Percentiles rank a stretch among this genome's conserved stretches.
Evolutionary conservation across 768 basidiomycete genomes (phyloP).

Genomic region (Brasilioporus rufonigricans): DNA sequence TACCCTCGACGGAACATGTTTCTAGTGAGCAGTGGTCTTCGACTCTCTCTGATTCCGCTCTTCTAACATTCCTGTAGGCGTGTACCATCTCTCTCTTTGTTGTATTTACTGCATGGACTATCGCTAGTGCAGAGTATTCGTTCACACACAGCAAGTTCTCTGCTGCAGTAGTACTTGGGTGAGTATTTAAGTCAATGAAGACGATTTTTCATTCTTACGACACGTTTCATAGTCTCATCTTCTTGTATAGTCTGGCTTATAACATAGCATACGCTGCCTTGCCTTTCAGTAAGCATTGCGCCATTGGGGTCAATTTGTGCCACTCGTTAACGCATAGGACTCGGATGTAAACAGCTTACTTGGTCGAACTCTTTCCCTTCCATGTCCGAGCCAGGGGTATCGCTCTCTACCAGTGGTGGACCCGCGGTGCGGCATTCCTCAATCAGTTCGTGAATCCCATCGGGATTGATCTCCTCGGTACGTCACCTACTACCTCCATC

Average conservation of each 20-base stretch:
- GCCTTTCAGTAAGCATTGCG: background rate
- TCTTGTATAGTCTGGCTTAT: background rate
- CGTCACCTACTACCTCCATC: background rate
- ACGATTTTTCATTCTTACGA: background rate
- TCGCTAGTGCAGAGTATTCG: constrained; percentile 4
- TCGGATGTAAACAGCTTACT: constrained; percentile 27
- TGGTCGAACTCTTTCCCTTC: background rate
- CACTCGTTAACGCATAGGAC: background rate
- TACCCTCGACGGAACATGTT: constrained; percentile 3
- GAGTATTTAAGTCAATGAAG: background rate
- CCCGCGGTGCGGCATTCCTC: constrained; percentile 34
- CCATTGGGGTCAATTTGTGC: too few relatives aligned
- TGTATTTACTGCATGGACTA: constrained; percentile 4
- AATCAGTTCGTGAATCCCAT: constrained; percentile 16
- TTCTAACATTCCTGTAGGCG: background rate
- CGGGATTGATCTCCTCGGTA: constrained; percentile 5
- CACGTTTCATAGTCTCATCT: background rate
- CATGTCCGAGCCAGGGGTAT: background rate
- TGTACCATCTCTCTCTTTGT: constrained; percentile 10
- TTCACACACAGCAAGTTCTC: background rate
- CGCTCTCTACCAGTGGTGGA: constrained; percentile 58
- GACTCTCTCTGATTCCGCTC: background rate
- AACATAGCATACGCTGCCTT: background rate
- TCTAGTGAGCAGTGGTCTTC: background rate
- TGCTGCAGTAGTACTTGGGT: background rate